phyloP scores from a whole-genome alignment of 371 early-diverging fungal species.

The Coemansia sp. region DNA sequence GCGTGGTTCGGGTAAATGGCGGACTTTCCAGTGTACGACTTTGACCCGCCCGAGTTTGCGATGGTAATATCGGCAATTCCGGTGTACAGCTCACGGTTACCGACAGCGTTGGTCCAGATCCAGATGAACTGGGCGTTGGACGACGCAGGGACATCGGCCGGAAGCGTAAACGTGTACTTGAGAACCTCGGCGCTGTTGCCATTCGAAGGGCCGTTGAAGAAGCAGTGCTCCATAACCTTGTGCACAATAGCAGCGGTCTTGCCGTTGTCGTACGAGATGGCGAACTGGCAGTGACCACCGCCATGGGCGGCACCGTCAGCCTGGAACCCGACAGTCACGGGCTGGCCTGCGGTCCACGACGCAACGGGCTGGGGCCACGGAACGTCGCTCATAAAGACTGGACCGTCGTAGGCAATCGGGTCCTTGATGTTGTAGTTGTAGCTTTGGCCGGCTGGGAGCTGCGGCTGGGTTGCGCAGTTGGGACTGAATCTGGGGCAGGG shows the following conservation, averaged over 20 bases:
- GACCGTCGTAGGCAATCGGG: background rate
- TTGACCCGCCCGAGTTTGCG: slow-evolving; percentile 28
- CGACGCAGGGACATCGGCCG: slow-evolving; percentile 57
- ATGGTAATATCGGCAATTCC: slow-evolving; percentile 64
- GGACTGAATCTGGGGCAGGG: slow-evolving; percentile 25
- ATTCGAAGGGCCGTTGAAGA: slow-evolving; percentile 18
- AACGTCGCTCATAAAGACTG: slow-evolving; percentile 32
- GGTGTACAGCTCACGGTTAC: slow-evolving; percentile 68
- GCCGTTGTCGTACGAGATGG: slow-evolving; percentile 69
- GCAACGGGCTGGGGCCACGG: slow-evolving; percentile 31
- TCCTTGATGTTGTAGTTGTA: slow-evolving; percentile 10
- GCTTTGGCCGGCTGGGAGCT: background rate
- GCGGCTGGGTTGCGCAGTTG: background rate
- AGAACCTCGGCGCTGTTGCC: slow-evolving; percentile 25
- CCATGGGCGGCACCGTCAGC: slow-evolving; percentile 50
- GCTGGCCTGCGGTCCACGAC: slow-evolving; percentile 37
- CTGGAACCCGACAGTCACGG: slow-evolving; percentile 24
- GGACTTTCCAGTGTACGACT: slow-evolving; percentile 22
- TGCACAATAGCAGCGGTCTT: slow-evolving; percentile 62
- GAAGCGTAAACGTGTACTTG: slow-evolving; percentile 56
- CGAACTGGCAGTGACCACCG: slow-evolving; percentile 60
- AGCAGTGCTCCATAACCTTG: slow-evolving; percentile 55
- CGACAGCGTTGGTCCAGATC: slow-evolving; percentile 67
- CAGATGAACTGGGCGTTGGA: slow-evolving; percentile 59
- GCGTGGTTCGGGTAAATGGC: background rate